Evolutionary conservation across 305 asterid species (phyloP).

Genomic region (Rubia tinctorum): DNA sequence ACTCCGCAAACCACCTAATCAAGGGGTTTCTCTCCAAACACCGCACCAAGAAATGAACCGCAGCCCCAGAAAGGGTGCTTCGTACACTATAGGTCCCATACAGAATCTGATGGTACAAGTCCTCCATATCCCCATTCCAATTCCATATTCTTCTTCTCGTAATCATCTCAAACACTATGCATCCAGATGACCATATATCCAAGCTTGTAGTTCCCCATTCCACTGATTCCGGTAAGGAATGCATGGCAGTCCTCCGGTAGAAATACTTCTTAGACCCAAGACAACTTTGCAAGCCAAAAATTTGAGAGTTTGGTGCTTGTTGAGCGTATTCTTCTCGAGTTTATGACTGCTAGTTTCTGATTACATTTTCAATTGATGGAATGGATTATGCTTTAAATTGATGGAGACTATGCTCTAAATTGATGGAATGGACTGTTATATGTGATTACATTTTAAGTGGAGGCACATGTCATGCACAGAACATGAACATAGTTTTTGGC

Average conservation of each 20-base stretch:
- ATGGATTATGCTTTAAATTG: too few species aligned
- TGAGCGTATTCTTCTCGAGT: too few species aligned
- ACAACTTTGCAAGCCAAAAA: not conserved
- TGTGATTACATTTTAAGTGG: too few species aligned
- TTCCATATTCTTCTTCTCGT: not conserved
- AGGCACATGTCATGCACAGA: too few species aligned
- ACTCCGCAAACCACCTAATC: not conserved
- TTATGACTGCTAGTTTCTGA: too few species aligned
- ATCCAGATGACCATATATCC: not conserved
- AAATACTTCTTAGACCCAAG: not conserved
- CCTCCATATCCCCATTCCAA: not conserved
- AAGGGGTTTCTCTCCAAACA: not conserved
- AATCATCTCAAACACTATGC: not conserved
- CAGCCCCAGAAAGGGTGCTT: not conserved
- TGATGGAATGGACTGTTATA: too few species aligned
- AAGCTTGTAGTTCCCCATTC: not conserved
- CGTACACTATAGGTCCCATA: not conserved
- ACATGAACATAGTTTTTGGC: too few species aligned
- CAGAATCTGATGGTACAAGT: not conserved
- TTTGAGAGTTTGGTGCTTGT: too few species aligned
- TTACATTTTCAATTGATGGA: too few species aligned
- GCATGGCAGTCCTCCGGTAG: not conserved
- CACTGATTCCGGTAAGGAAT: not conserved
- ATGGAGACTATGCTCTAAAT: too few species aligned
- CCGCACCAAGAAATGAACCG: not conserved